phyloP scores from a whole-genome alignment of 2,329 filamentous ascomycete genomes.

The Neoscytalidium dimidiatum region DNA sequence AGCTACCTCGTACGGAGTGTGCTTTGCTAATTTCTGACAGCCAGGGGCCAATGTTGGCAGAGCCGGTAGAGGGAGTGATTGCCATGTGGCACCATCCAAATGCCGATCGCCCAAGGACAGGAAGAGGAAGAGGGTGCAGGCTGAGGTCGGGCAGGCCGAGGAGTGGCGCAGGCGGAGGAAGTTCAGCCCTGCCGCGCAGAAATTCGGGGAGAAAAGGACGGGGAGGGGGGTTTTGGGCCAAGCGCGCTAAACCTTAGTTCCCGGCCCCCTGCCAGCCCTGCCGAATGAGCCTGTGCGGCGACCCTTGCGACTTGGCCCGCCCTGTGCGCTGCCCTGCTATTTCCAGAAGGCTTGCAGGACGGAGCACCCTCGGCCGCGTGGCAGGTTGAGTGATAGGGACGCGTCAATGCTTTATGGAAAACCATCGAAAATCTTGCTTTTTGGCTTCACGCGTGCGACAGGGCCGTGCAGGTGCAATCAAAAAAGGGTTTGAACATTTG shows the following conservation, averaged over 20 bases:
- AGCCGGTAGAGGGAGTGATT: too few relatives aligned
- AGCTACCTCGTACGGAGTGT: too few relatives aligned
- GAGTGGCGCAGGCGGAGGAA: background rate
- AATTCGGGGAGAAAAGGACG: background rate
- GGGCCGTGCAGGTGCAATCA: background rate
- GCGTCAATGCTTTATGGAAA: background rate
- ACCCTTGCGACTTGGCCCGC: background rate
- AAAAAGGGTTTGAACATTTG: background rate
- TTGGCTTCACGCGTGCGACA: background rate
- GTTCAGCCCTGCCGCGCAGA: slow-evolving; percentile 1
- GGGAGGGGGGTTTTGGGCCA: background rate
- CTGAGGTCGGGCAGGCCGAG: background rate
- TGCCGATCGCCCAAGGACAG: background rate
- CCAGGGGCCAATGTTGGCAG: too few relatives aligned
- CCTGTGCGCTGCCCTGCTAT: background rate
- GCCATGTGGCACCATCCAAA: too few relatives aligned
- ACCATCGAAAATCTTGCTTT: background rate
- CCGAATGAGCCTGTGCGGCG: background rate
- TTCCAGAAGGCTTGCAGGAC: background rate
- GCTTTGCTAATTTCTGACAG: too few relatives aligned
- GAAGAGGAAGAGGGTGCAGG: too few relatives aligned
- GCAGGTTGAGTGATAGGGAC: background rate
- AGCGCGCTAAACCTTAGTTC: slow-evolving; percentile 1
- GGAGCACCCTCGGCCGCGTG: background rate
- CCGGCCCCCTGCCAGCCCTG: background rate